Evolutionary conservation across 495 filamentous ascomycete genomes (phyloP).

Genomic region (Aspergillus nanangensis): DNA sequence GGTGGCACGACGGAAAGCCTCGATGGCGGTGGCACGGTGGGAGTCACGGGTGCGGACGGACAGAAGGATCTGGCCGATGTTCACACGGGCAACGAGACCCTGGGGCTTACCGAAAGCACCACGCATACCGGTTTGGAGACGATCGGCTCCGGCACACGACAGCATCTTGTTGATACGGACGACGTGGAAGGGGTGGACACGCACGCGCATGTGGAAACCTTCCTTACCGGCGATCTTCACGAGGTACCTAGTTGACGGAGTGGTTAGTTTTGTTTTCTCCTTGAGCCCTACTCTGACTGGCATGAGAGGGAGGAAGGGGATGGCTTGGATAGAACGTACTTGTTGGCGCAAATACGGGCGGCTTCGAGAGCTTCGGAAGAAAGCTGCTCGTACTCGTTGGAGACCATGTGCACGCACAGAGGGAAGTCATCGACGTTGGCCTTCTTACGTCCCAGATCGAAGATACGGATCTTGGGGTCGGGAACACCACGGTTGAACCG

Average conservation of each 20-base stretch:
- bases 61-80: conserved; percentile 98
- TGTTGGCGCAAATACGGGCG: conserved; percentile 99
- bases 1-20: conserved; percentile 96
- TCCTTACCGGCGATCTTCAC: conserved; percentile 98
- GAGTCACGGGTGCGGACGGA: conserved; percentile 91
- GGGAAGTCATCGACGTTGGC: conserved; percentile 98
- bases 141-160: conserved; percentile 99
- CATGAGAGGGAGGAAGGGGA: neutral
- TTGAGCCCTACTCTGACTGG: neutral
- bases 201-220: conserved; percentile 97
- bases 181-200: conserved; percentile 98
- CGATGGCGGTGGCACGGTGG: conserved; percentile 89
- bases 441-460: conserved; percentile 98
- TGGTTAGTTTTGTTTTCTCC: conserved; percentile 8
- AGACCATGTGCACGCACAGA: conserved; percentile 95
- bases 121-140: conserved; percentile 99
- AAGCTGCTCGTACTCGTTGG: conserved; percentile 99
- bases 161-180: conserved; percentile 99
- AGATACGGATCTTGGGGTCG: conserved; percentile 99
- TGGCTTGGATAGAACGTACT: conserved; percentile 50
- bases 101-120: conserved; percentile 99
- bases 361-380: conserved; percentile 98
- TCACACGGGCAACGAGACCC: conserved; percentile 95
- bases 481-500: conserved; percentile 99
- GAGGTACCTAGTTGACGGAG: conserved; percentile 58